Evolutionary conservation across 257 asterid species (phyloP).

Genomic region (Solanum pennellii): DNA sequence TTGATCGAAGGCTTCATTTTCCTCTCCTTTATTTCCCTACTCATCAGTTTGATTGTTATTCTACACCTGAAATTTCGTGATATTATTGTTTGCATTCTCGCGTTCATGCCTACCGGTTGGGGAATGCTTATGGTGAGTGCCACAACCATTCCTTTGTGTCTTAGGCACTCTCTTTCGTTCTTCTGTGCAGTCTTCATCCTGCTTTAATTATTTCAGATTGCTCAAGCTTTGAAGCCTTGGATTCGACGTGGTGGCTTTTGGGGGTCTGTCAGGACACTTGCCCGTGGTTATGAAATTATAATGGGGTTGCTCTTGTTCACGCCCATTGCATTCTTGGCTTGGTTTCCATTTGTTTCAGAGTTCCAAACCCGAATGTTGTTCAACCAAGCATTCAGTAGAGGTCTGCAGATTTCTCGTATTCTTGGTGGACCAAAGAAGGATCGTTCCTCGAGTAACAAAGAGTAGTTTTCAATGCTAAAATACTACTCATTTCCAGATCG

Average conservation of each 20-base stretch:
- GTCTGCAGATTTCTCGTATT: constrained; percentile 94
- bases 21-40: constrained; percentile 42
- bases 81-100: constrained; percentile 72
- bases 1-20: constrained; percentile 59
- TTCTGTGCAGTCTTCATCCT: not conserved
- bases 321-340: constrained; percentile 93
- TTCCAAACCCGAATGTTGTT: constrained; percentile 92
- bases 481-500: not conserved
- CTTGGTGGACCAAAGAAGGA: constrained; percentile 97
- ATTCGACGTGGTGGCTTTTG: constrained; percentile 42
- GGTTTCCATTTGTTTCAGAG: constrained; percentile 98
- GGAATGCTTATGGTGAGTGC: constrained; percentile 74
- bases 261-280: constrained; percentile 75
- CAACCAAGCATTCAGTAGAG: constrained; percentile 97
- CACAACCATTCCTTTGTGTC: not conserved
- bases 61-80: constrained; percentile 69
- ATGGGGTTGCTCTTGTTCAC: constrained; percentile 79
- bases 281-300: constrained; percentile 65
- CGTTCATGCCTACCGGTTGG: constrained; percentile 98
- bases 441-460: constrained; percentile 65
- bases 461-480: constrained; percentile 11
- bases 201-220: constrained; percentile 37
- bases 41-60: constrained; percentile 50
- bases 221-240: constrained; percentile 68
- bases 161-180: not conserved